These are phyloP conservation scores for Fusarium robinianum DNA, from an alignment of 2,329 filamentous ascomycete genomes.

Conservation along the genomic window DNA sequence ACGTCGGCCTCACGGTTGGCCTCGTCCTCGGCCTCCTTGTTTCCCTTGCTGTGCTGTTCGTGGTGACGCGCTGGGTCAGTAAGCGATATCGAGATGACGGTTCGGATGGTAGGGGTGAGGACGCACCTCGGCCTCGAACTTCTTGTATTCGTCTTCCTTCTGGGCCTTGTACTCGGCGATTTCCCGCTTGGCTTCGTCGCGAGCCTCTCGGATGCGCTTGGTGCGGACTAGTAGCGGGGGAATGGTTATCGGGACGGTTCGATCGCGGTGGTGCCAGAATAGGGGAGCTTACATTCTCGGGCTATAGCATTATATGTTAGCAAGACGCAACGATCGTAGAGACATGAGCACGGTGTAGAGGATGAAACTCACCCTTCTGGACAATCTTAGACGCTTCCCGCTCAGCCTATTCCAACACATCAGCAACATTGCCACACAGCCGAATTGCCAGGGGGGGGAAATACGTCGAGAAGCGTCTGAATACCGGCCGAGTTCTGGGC, in stretches of 20 bases:
- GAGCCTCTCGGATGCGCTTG: constrained; percentile 95
- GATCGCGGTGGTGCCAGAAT: constrained; percentile 11
- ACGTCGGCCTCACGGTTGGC: constrained; percentile 80
- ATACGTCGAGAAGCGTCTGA: constrained; percentile 97
- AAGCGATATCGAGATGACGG: background rate
- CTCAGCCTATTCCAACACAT: constrained; percentile 70
- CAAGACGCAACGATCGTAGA: constrained; percentile 30
- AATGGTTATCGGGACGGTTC: constrained; percentile 3
- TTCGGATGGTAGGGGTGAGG: background rate
- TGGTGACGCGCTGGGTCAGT: constrained; percentile 10
- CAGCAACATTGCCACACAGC: background rate
- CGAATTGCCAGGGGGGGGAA: constrained; percentile 40
- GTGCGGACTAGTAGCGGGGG: constrained; percentile 67
- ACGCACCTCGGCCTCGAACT: constrained; percentile 76
- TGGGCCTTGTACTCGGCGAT: constrained; percentile 88
- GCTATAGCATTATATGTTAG: constrained; percentile 56
- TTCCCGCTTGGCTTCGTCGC: constrained; percentile 95
- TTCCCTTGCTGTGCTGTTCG: constrained; percentile 84
- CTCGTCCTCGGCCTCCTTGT: constrained; percentile 75
- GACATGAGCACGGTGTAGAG: constrained; percentile 9
- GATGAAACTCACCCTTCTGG: constrained; percentile 73
- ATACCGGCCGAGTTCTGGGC: constrained; percentile 98
- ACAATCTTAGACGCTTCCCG: constrained; percentile 99
- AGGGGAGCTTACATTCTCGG: constrained; percentile 76
- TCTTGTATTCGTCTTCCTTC: constrained; percentile 95